Base-by-base conservation (phyloP, 805 yeast genomes). In the Candida tallmaniae region DNA sequence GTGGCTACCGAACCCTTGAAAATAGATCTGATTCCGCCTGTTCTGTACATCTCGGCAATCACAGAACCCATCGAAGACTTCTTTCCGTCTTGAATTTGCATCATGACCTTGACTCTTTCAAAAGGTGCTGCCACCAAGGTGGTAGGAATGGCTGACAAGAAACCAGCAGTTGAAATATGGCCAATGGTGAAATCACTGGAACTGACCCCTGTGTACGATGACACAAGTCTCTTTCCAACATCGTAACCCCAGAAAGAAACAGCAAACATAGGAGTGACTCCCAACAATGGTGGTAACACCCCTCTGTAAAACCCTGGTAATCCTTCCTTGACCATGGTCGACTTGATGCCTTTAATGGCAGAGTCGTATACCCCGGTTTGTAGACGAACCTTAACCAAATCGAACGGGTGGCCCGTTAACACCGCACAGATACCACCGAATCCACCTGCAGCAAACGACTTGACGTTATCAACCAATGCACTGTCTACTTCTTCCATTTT, bases 231-330 rank as follows among this genome's bases (percentile, higher is more conserved):
- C 63, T 87, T 88, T 42, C 97, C 97, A 34, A 86, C 69, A 53
- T 88, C 97, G 60, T 93, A 90, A 52, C 97, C 97, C 97, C 98
- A 90, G 66, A 90, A 90, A 2, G 95, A 83, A 16, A 93, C 93
- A 2, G 97, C 97, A 68, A 93, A 93, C 85, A 90, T 93, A 19
- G 98, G 98, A 0, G 97, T 93, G 15, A 90, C 97, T 16, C 98
- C 98, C n/a, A 85, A 55, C 34, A 90, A 64, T 3, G 98, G 98
- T 10, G 97, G 96, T 9, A 84, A 70, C 21, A 93, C 97, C 39
- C 98, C 98, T 52, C 95, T 70, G 61, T 90, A 90, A 45, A 90
- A 77, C 1, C 97, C 97, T 17, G 68, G 45, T 3, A 78, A 75
- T 0, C 96, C 95, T 42, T 83, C 87, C 18, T 72, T 70, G n/a